Evolutionary conservation across 2,329 filamentous ascomycete genomes (phyloP).

Genomic region (Xylaria sp.): DNA sequence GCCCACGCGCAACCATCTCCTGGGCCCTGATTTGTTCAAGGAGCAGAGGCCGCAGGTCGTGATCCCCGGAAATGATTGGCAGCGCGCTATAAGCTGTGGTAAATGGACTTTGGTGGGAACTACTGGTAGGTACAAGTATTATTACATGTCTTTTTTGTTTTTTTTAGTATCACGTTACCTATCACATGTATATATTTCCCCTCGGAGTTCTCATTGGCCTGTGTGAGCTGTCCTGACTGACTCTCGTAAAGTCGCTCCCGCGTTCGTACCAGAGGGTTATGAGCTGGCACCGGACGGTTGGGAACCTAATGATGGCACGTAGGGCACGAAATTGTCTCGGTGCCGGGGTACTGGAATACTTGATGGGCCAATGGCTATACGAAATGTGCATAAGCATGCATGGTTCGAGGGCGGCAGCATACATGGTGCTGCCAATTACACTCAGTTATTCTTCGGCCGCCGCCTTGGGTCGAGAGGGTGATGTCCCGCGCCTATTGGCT

Average conservation of each 20-base stretch:
- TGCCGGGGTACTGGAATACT: neutral
- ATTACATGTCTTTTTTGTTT: neutral
- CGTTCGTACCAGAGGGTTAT: slow-evolving; percentile 35
- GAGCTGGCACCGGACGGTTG: slow-evolving; percentile 36
- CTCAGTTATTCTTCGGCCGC: neutral
- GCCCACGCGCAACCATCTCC: slow-evolving; percentile 42
- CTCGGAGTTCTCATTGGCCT: neutral
- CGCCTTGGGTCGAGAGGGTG: neutral
- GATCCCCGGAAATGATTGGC: slow-evolving; percentile 51
- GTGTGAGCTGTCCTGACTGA: neutral
- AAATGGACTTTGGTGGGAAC: slow-evolving; percentile 56
- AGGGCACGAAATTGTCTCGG: neutral
- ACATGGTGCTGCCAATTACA: neutral
- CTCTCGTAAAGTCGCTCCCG: slow-evolving; percentile 35
- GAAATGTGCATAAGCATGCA: neutral
- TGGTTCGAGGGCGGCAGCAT: slow-evolving; percentile 7
- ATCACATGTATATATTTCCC: neutral
- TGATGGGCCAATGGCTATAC: slow-evolving; percentile 1
- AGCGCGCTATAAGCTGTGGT: slow-evolving; percentile 51
- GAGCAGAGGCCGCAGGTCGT: slow-evolving; percentile 51
- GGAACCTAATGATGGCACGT: slow-evolving; percentile 28
- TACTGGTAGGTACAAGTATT: slow-evolving; percentile 35
- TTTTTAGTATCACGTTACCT: neutral
- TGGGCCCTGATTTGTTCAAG: slow-evolving; percentile 52
- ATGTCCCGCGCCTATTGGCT: neutral